Evolutionary conservation across 768 basidiomycete species (phyloP).

Genomic region (Macrocybe gigantea): DNA sequence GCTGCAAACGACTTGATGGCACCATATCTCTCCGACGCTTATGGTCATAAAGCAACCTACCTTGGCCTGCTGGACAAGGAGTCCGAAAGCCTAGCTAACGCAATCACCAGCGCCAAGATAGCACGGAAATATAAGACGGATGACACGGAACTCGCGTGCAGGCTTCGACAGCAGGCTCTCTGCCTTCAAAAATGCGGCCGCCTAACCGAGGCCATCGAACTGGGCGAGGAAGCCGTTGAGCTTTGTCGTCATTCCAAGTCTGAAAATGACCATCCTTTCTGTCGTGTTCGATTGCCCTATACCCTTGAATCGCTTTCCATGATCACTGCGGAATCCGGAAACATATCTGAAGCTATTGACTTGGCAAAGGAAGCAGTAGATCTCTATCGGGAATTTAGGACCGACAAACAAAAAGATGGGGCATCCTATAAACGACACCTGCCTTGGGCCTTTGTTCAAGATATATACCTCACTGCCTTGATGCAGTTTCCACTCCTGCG

Average conservation of each 20-base stretch:
- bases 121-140: too few species aligned
- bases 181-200: too few species aligned
- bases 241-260: slow-evolving; percentile 3
- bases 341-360: slow-evolving; percentile 1
- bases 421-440: neutral
- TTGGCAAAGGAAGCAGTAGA: slow-evolving; percentile 5
- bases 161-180: too few species aligned
- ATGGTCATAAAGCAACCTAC: too few species aligned
- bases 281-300: slow-evolving; percentile 4
- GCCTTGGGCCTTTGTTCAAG: slow-evolving; percentile 3
- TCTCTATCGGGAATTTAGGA: slow-evolving; percentile 1
- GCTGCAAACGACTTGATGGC: too few species aligned
- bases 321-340: slow-evolving; percentile 2
- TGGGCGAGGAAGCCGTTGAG: slow-evolving; percentile 5
- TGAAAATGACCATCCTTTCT: neutral
- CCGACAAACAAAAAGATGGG: neutral
- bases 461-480: slow-evolving; percentile 3
- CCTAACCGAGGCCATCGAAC: neutral
- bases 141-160: too few species aligned
- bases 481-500: neutral
- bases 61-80: too few species aligned
- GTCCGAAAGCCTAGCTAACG: too few species aligned
- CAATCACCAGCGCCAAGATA: too few species aligned
- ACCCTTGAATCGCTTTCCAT: slow-evolving; percentile 1
- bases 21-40: too few species aligned